phyloP scores from a whole-genome alignment of 345 rosid genomes.

The Bruguiera parviflora region DNA sequence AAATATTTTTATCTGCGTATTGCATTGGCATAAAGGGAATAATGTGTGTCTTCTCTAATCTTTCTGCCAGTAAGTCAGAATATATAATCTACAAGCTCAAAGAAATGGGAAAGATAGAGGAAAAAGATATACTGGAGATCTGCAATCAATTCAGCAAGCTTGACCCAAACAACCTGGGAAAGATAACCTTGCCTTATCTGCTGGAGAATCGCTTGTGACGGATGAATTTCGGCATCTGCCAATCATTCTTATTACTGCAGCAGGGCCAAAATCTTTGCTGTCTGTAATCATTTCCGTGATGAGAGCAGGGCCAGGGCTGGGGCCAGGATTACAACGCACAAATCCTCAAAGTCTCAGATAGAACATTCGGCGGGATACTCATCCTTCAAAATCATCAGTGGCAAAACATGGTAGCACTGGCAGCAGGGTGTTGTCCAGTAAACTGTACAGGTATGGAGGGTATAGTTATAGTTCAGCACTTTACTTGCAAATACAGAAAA shows the following conservation, averaged over 20 bases:
- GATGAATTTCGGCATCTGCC: too few relatives aligned
- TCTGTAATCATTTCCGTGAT: too few relatives aligned
- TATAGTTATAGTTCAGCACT: too few relatives aligned
- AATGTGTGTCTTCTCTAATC: neutral
- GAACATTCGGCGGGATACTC: neutral
- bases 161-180: constrained; percentile 53
- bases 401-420: neutral
- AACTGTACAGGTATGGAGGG: neutral
- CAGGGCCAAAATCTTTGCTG: neutral
- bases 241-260: neutral
- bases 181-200: constrained; percentile 51
- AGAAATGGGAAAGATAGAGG: constrained; percentile 62
- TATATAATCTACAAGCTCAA: constrained; percentile 69
- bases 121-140: constrained; percentile 55
- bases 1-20: neutral
- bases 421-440: neutral
- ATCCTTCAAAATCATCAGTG: neutral
- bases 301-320: too few relatives aligned
- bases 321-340: too few relatives aligned
- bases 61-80: constrained; percentile 57
- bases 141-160: constrained; percentile 62
- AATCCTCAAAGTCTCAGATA: neutral
- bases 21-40: neutral
- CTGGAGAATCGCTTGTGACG: constrained; percentile 31
- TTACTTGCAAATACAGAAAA: too few relatives aligned